Base-by-base conservation (phyloP, 1,139 yeast genomes). In the Taphrina deformans region DNA sequence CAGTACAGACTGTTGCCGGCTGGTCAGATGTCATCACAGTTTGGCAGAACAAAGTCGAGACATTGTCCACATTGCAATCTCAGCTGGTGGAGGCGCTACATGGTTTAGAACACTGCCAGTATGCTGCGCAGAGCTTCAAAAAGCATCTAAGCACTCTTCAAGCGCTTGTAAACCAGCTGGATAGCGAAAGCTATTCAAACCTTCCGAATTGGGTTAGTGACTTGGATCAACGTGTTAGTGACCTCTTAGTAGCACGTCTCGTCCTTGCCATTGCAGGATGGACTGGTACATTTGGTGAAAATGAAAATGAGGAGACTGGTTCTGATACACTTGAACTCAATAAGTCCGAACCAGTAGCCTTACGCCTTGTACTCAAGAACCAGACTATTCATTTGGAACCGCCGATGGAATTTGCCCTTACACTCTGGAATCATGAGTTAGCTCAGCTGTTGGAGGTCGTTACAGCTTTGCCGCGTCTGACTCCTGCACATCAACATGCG, bases 341-440 rank as follows among this genome's bases (percentile, higher is more conserved):
- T 38, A 12, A n/a, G 18, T 38, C 41, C 6, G 16, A 38, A 2
- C 18, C 41, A 18, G 7, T 44, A 10, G 64, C 33, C 0, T 85
- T 82, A 69, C 76, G 75, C 1, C 74, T 86, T 0, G 67, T 75
- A 0, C 75, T 83, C 23, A 78, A 76, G 53, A 81, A 82, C 66
- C 82, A 81, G 55, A 70, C 75, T 0, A 78, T 87, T 56, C 67
- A 72, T 0, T 73, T 85, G 2, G 68, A 73, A 0, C 85, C 85
- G 0, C 75, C 81, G 0, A 67, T 82, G 0, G 81, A 79, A 56
- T 60, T 66, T 1, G 72, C 81, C 0, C 75, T 78, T 26, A 71
- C 71, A 3, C 21, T 61, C 1, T 75, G 79, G 73, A 71, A 76
- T 16, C 45, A 56, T 1, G 67, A 69, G 23, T 68, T 80, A 21